phyloP scores from a whole-genome alignment of 805 yeast genomes.

The Ogataea trehalophila region DNA sequence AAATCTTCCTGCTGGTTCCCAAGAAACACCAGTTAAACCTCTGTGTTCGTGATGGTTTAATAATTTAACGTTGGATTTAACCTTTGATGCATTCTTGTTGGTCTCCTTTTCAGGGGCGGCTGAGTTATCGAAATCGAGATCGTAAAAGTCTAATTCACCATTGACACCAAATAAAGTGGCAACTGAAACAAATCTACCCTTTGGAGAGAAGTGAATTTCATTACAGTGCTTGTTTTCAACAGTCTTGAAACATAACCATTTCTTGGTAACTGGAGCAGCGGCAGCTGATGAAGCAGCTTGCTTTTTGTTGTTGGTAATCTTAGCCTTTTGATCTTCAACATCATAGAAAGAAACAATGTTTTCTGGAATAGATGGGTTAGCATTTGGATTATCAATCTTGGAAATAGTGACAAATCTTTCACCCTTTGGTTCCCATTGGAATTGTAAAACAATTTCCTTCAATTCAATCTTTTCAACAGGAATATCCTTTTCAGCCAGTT shows the following conservation, averaged over 20 bases:
- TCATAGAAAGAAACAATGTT: constrained; percentile 75
- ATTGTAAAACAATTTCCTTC: constrained; percentile 79
- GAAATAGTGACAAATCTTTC: constrained; percentile 83
- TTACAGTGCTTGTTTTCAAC: constrained; percentile 63
- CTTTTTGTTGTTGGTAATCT: constrained; percentile 8
- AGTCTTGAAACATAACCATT: constrained; percentile 47
- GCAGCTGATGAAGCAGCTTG: constrained; percentile 1
- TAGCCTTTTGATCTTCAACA: constrained; percentile 57
- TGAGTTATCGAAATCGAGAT: constrained; percentile 59
- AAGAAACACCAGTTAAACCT: constrained; percentile 77
- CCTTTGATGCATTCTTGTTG: constrained; percentile 29
- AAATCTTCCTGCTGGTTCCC: constrained; percentile 97
- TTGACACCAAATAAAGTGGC: constrained; percentile 37
- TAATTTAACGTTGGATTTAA: constrained; percentile 53
- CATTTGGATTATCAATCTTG: constrained; percentile 44
- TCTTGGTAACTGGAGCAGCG: constrained; percentile 17
- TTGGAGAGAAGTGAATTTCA: constrained; percentile 83
- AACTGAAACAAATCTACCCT: constrained; percentile 75
- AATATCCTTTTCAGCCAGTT: constrained; percentile 78
- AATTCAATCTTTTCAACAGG: constrained; percentile 94
- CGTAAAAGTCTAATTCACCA: constrained; percentile 81
- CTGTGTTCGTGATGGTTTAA: constrained; percentile 60
- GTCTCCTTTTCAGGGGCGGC: constrained; percentile 46
- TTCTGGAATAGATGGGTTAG: constrained; percentile 60
- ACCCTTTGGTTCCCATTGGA: constrained; percentile 95